phyloP scores from a whole-genome alignment of 2,329 filamentous ascomycete species.

The Sarocladium kiliense region DNA sequence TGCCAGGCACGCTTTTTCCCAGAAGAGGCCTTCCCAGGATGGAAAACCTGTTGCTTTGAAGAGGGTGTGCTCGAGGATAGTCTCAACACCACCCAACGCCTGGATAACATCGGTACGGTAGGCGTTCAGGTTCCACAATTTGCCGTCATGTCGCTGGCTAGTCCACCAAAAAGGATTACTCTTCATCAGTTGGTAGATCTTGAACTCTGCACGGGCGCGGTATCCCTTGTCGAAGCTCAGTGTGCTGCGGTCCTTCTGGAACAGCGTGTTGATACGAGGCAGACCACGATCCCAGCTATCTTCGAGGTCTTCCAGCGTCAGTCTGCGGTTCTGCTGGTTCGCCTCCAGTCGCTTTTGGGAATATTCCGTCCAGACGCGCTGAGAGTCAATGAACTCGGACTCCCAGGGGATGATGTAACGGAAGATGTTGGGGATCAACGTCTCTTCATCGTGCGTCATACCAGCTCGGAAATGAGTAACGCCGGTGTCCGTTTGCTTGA shows the following conservation, averaged over 20 bases:
- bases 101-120: conserved; percentile 97
- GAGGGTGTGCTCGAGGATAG: conserved; percentile 91
- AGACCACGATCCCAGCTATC: conserved; percentile 98
- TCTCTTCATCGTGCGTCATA: conserved; percentile 98
- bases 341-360: conserved; percentile 96
- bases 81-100: conserved; percentile 92
- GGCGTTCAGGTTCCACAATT: conserved; percentile 93
- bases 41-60: conserved; percentile 98
- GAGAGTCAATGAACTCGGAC: conserved; percentile 97
- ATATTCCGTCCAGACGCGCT: conserved; percentile 98
- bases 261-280: conserved; percentile 95
- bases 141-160: conserved; percentile 92
- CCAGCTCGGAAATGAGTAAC: conserved; percentile 95
- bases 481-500: conserved; percentile 93
- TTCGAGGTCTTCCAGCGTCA: conserved; percentile 93
- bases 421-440: conserved; percentile 97
- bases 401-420: conserved; percentile 99
- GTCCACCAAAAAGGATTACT: conserved; percentile 99
- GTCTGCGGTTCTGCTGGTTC: conserved; percentile 90
- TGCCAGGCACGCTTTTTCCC: conserved; percentile 59
- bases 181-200: conserved; percentile 98
- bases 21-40: conserved; percentile 94
- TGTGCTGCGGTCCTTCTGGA: conserved; percentile 97
- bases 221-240: conserved; percentile 98
- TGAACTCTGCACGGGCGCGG: conserved; percentile 92